Conservation (phyloP, 805 yeast species). For the Hanseniaspora valbyensis region DNA sequence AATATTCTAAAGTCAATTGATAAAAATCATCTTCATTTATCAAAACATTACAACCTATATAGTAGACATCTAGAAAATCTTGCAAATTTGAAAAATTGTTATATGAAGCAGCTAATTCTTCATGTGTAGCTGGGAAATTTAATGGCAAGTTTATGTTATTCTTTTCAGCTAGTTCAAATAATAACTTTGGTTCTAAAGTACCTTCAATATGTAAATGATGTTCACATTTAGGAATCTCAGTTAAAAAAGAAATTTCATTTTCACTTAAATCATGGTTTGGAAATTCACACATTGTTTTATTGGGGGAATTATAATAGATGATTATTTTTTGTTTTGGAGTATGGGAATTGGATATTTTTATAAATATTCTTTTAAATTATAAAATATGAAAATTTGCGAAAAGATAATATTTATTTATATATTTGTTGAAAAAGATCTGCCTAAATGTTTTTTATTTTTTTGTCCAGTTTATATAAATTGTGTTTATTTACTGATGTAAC, state of each 20-base stretch:
- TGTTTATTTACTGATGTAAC: too few species aligned
- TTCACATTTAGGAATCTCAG: slow-evolving; percentile 74
- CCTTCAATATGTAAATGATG: slow-evolving; percentile 82
- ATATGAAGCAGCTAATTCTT: slow-evolving; percentile 49
- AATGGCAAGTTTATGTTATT: slow-evolving; percentile 52
- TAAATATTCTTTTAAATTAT: too few species aligned
- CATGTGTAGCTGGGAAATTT: slow-evolving; percentile 49
- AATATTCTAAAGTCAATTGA: slow-evolving; percentile 67
- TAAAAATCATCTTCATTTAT: slow-evolving; percentile 59
- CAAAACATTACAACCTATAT: slow-evolving; percentile 71
- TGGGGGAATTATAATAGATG: too few species aligned
- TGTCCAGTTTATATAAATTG: too few species aligned
- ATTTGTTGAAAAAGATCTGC: too few species aligned
- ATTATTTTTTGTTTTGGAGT: neutral
- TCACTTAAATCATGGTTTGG: slow-evolving; percentile 18
- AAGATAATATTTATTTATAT: too few species aligned
- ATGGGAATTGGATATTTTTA: too few species aligned
- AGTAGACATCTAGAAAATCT: slow-evolving; percentile 68
- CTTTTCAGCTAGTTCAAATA: slow-evolving; percentile 58
- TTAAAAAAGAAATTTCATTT: slow-evolving; percentile 35
- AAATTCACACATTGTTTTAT: slow-evolving; percentile 5
- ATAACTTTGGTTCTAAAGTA: slow-evolving; percentile 62
- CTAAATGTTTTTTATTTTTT: too few species aligned
- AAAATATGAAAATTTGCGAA: too few species aligned
- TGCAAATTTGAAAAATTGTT: slow-evolving; percentile 54